Base-by-base conservation (phyloP, 345 rosid genomes). In the Passiflora organensis region DNA sequence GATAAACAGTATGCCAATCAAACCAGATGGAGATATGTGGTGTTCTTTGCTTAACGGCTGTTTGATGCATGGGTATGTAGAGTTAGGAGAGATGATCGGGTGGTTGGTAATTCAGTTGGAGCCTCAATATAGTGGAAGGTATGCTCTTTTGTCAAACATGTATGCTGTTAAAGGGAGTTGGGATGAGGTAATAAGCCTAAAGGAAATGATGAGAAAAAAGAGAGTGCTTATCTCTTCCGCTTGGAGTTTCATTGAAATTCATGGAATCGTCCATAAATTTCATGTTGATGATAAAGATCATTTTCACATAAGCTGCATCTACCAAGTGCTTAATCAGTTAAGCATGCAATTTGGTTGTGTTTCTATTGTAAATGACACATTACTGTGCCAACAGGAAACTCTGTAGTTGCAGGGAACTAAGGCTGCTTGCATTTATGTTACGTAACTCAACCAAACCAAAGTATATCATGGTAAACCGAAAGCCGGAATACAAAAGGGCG, bases 21-120 rank as follows among this genome's bases (percentile, higher is more conserved):
- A 67, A 37, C 71, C 79, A 4, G 76, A 71, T 52, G 71, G 71
- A 38, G 64, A 64, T 51, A 52, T 75, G 16, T 63, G 72, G 76
- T 43, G 73, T 32, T 62, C 73, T 36, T 50, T 75, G 68, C 66
- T 75, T n/a, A 67, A 67, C 54, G 73, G 76, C 17, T 67, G 76
- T 56, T 12, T 67, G 41, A 43, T 75, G 43, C 70, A 67, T 32
- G 70, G 64, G 14, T 50, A 51, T 38, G 43, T 37, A 22, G 67
- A 67, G 34, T 38, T 59, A 32, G 60, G 51, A 10, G 60, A 56
- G 49, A 56, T 12, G 43, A 23, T 47, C 50, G 77, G 76, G 48
- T 66, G 55, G 66, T 48, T 25, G 51, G 49, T 70, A 38, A 55
- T 70, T 34, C 60, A 75, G 43, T 60, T 70, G 42, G 76, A 70